Base-by-base conservation (phyloP, 1,284 basidiomycete species). In the Austroboletus novae-zelandiae region DNA sequence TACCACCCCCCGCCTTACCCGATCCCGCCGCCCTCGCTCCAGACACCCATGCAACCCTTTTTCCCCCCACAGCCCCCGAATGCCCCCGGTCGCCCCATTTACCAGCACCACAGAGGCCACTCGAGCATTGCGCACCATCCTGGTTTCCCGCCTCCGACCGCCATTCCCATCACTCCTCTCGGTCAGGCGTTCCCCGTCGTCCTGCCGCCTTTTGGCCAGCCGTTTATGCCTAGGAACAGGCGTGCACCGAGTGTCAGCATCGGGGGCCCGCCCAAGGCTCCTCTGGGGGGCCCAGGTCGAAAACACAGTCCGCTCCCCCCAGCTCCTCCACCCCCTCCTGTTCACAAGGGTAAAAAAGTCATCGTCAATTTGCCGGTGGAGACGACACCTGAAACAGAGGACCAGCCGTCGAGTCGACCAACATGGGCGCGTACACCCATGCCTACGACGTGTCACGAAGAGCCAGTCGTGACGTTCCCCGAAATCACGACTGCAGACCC, bases 231-330 rank as follows among this genome's bases (percentile, higher is more conserved):
- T 14, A 71, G 76, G 72, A 75, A 74, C 56, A 74, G 79, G 54
- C 68, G 88, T 48, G 80, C 86, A 50, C 77, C 80, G 29, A 89
- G 86, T 60, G 76, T 91, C 52, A 78, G 73, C 58, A 70, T 74
- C 14, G 89, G 89, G 14, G 89, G 89, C 5, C 89, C 89, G 13
- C 89, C 89, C 15, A 91, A 91, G 65, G 89, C 89, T 2, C 77
- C 82, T 3, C 71, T 91, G 7, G 89, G 89, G 15, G 89, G 89
- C 2, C 89, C 86, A 9, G 78, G 80, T 47, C 77, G 85, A 47
- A 91, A 88, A 69, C 75, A 82, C 47, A 86, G 81, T 63, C 86
- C 86, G 15, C 67, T 86, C 51, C 83, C 75, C 29, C 69, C 34
- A 42, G 53, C 56, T 4, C 57, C 57, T 48, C 60, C 43, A 54